Conservation (phyloP, 768 basidiomycete species). For the Rubroboletus satanas region DNA sequence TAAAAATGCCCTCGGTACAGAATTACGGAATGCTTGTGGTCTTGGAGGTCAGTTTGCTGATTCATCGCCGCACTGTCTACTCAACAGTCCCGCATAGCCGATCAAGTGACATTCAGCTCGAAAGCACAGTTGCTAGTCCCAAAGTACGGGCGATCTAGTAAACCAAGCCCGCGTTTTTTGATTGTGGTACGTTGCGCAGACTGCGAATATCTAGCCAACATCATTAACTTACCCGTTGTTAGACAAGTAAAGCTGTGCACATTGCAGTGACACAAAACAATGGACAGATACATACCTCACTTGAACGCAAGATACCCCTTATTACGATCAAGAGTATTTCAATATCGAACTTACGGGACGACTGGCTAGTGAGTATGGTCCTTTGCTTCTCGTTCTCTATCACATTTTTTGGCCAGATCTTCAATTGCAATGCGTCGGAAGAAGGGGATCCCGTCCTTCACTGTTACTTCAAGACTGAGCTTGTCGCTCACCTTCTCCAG, state of each 20-base stretch:
- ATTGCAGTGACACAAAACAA: constrained; percentile 64
- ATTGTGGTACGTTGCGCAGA: constrained; percentile 61
- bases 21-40: constrained; percentile 66
- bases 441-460: constrained; percentile 94
- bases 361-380: constrained; percentile 74
- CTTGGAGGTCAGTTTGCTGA: constrained; percentile 57
- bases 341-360: constrained; percentile 87
- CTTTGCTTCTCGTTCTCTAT: background rate
- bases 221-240: background rate
- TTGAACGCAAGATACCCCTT: constrained; percentile 88
- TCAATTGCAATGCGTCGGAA: constrained; percentile 77
- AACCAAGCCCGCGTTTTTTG: constrained; percentile 85
- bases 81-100: constrained; percentile 41
- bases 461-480: constrained; percentile 94
- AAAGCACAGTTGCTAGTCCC: constrained; percentile 80
- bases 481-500: constrained; percentile 76
- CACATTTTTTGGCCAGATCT: constrained; percentile 43
- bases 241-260: constrained; percentile 70
- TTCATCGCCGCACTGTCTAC: background rate
- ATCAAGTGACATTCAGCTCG: constrained; percentile 81
- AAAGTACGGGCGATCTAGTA: constrained; percentile 82
- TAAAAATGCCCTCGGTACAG: constrained; percentile 70
- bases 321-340: constrained; percentile 83
- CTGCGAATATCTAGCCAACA: background rate
- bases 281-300: constrained; percentile 49